Evolutionary conservation across 345 rosid species (phyloP).

Genomic region (Aquilaria malaccensis): DNA sequence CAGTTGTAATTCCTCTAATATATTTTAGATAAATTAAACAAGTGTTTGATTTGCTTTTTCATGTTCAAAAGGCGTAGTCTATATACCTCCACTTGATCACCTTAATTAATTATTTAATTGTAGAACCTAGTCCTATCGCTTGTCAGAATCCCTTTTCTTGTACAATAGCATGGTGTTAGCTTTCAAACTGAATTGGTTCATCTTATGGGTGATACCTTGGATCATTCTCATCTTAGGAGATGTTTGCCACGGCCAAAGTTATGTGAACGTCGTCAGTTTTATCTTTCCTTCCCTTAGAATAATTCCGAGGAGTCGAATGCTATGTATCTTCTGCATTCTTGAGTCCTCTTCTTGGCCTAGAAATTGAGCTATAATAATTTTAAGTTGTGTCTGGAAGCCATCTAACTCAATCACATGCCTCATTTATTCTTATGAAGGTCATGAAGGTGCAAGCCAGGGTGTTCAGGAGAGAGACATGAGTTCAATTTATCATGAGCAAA

Average conservation of each 20-base stretch:
- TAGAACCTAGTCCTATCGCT: no score
- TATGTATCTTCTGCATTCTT: not conserved
- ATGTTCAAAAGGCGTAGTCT: no score
- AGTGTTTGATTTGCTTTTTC: no score
- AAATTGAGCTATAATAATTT: not conserved
- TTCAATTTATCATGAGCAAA: constrained; percentile 47
- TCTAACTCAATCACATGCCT: not conserved
- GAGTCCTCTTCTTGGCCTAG: not conserved
- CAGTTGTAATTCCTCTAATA: not conserved
- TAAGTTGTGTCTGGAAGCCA: not conserved
- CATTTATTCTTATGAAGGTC: constrained; percentile 33
- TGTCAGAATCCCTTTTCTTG: no score
- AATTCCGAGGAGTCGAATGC: not conserved
- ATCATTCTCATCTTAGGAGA: no score
- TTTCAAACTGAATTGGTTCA: no score
- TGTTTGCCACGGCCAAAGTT: not conserved
- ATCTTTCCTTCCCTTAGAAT: not conserved
- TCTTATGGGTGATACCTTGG: no score
- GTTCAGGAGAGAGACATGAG: constrained; percentile 20
- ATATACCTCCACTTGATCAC: no score
- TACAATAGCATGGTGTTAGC: no score
- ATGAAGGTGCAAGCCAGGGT: constrained; percentile 29
- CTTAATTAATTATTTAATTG: no score
- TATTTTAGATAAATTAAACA: no score
- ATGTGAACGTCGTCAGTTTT: not conserved